Evolutionary conservation across 495 filamentous ascomycete species (phyloP).

Genomic region (Articulospora tetracladia): DNA sequence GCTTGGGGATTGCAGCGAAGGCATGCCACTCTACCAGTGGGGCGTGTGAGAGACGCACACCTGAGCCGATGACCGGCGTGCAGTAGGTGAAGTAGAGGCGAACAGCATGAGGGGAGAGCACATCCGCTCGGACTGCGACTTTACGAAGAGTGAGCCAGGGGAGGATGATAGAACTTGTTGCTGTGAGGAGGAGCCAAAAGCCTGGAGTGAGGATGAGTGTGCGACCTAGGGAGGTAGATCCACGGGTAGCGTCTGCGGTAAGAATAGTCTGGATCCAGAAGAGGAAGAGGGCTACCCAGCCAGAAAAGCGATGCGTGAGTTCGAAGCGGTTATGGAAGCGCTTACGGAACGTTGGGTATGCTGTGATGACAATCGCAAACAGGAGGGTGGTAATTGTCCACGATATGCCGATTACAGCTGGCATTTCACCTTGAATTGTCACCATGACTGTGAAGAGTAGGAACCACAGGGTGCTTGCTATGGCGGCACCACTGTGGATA

Average conservation of each 20-base stretch:
- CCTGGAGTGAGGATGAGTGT: slow-evolving; percentile 51
- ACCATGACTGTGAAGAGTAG: slow-evolving; percentile 38
- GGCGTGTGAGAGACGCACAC: slow-evolving; percentile 47
- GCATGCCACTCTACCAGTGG: slow-evolving; percentile 75
- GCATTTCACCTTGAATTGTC: slow-evolving; percentile 12
- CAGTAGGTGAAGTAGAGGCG: slow-evolving; percentile 65
- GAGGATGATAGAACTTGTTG: slow-evolving; percentile 56
- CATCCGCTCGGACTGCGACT: slow-evolving; percentile 54
- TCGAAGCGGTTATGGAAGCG: slow-evolving; percentile 63
- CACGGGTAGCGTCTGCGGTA: slow-evolving; percentile 20
- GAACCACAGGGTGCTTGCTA: slow-evolving; percentile 68
- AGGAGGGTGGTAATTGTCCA: slow-evolving; percentile 36
- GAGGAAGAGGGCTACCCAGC: slow-evolving; percentile 55
- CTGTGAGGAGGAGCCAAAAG: slow-evolving; percentile 65
- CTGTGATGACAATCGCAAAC: slow-evolving; percentile 40
- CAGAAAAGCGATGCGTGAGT: slow-evolving; percentile 61
- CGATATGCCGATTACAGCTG: slow-evolving; percentile 22
- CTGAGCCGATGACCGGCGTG: slow-evolving; percentile 12
- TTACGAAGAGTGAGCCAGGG: slow-evolving; percentile 66
- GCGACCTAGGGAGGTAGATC: neutral
- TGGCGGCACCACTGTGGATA: slow-evolving; percentile 65
- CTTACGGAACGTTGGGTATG: slow-evolving; percentile 48
- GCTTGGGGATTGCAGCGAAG: slow-evolving; percentile 71
- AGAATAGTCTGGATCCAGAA: slow-evolving; percentile 50
- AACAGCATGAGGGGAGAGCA: slow-evolving; percentile 57